Base-by-base conservation (phyloP, 2,329 filamentous ascomycete genomes). In the Alternaria sp. region DNA sequence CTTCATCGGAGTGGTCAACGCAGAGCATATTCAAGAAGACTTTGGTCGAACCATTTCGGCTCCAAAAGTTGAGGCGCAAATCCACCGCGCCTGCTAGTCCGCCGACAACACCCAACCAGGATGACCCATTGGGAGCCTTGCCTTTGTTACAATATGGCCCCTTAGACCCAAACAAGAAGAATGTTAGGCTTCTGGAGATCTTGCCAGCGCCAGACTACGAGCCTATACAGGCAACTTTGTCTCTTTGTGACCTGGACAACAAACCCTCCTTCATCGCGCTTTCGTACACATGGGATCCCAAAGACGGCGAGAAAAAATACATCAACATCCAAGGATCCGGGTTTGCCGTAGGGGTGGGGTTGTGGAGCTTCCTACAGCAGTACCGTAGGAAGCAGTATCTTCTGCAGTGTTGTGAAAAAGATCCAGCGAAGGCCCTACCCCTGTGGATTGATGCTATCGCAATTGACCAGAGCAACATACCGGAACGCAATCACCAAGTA, bases 401-500 rank as follows among this genome's bases (percentile, higher is more conserved):
- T 7, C 26, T 51, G 11, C 52, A 55, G 6, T 54, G 62, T 40
- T 52, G 37, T 5, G 50, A 54, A 23, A 48, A 40, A 11, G 34
- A 59, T n/a, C 49, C 55, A 3, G 29, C 5, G 3, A 40, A 44
- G 5, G 26, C 44, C 5, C 3, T 28, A 3, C 39, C 51, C 8
- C 17, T 66, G 2, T 66, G 64, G 64, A 62, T 66, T 6, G 64
- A 66, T 14, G 61, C 61, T 13, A 48, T 62, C 21, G 61, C 53
- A 4, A 66, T 66, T 5, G 45, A 66, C n/a, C 64, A 65, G 4
- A 51, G 14, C 21, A 50, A 65, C 31, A 45, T 59, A n/a, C 21
- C 50, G 14, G 64, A 66, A 44, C 54, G 64, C 10, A 61, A 52
- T 36, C 50, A 61, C 11, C 61, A 63, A 26, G 61, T 63, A 0